Evolutionary conservation across 2,329 filamentous ascomycete species (phyloP), one percentile per base, ranked within the genome.

Genomic region (Moelleriella libera): DNA sequence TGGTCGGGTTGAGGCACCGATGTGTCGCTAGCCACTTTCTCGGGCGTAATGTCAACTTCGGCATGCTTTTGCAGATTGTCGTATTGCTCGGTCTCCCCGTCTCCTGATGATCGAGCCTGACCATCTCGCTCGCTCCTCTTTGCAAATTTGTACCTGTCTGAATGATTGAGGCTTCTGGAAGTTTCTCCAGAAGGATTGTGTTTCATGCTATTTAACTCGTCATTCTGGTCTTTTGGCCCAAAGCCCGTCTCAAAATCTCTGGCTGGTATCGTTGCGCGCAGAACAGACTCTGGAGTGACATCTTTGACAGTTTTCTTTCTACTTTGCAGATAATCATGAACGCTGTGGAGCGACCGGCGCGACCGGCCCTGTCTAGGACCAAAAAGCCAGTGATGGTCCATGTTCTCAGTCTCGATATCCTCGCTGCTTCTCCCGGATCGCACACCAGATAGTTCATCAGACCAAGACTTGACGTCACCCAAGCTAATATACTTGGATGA

Each of bases 361-460:
- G 45, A 6, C 48, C 45, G 10, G 6, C 42, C 8, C 5, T 41
- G 14, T 30, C 54, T 51, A 14, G 61, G 55, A 28, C 60, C 58
- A 45, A 65, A 65, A 32, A 73, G 60, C 4, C 74, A 57, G 42
- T 68, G 62, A 45, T 21, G 21, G 21, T 72, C 65, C 48, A 72
- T 63, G 5, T 67, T 67, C 28, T 63, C 66, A 44, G 66, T 61
- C 54, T 73, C 68, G 8, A 64, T 65, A 48, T 72, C 67, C 48
- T 71, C 67, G 31, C 68, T 68, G 42, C 64, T 68, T 48, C 60
- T 63, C 12, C 63, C 67, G 5, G 66, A 63, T 4, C 64, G 64
- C n/a, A 62, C 47, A 9, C 65, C 63, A 0, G 61, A 56, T 2
- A 66, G 47, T 12, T 67, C 67, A 45, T 65, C 62, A 0, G 63